Evolutionary conservation across 257 asterid species (phyloP).

Genomic region (Ballota nigra): DNA sequence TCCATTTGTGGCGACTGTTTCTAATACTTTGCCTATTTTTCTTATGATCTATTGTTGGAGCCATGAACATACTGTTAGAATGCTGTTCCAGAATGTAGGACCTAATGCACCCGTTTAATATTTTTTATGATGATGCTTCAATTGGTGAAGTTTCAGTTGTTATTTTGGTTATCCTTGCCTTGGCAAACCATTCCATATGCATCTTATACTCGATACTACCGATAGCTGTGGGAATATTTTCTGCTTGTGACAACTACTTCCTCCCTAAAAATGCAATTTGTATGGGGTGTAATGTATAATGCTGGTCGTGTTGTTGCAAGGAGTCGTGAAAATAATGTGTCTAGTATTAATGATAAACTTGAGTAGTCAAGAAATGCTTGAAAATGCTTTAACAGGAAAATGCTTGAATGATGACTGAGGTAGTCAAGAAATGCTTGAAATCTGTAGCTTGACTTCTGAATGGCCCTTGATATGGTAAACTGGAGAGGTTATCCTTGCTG

Average conservation of each 20-base stretch:
- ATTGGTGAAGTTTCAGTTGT: slow-evolving; percentile 9
- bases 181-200: neutral
- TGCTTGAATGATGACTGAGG: neutral
- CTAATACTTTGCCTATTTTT: neutral
- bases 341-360: neutral
- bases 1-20: neutral
- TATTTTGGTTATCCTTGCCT: slow-evolving; percentile 11
- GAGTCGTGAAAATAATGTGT: neutral
- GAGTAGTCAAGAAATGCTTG: no score
- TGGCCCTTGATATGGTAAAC: neutral
- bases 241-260: neutral
- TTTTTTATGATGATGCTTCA: neutral
- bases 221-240: slow-evolving; percentile 6
- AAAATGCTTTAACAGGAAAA: no score
- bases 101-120: neutral
- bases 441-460: neutral
- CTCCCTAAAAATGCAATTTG: neutral
- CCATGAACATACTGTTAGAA: slow-evolving; percentile 8
- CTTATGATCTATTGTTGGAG: neutral
- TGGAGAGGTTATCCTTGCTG: neutral
- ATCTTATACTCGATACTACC: neutral
- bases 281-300: neutral
- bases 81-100: neutral
- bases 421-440: slow-evolving; percentile 1
- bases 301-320: neutral